A percentile compares a stretch with the other conserved stretches of the same genome.
These are phyloP conservation scores for Leptomonas pyrrhocoris DNA, from an alignment of 208 protist species.

Conservation along the genomic window DNA sequence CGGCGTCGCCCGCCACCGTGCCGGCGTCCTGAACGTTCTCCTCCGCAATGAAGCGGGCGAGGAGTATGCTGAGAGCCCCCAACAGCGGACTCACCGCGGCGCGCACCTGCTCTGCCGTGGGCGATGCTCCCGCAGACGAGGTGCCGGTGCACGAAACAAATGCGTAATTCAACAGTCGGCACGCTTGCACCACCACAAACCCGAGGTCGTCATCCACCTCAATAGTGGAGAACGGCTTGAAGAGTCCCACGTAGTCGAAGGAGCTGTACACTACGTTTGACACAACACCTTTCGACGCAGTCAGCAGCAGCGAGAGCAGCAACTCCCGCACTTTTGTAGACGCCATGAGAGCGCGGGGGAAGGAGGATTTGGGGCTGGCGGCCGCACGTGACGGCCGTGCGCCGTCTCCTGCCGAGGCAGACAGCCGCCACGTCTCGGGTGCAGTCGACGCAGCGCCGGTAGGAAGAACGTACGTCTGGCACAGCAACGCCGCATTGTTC, in stretches of 20 bases:
- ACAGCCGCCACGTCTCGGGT: conserved; percentile 5
- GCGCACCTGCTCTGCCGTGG: conserved; percentile 11
- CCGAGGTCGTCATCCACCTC: conserved; percentile 29
- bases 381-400: not conserved
- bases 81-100: conserved; percentile 17
- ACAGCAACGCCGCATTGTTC: conserved; percentile 23
- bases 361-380: not conserved
- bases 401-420: conserved; percentile 1
- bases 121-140: not conserved
- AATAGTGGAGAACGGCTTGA: not conserved
- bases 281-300: conserved; percentile 15
- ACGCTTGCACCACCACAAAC: conserved; percentile 25
- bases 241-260: not conserved
- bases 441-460: not conserved
- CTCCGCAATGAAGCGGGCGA: conserved; percentile 42
- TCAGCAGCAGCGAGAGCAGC: conserved; percentile 12
- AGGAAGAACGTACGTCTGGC: conserved; percentile 13
- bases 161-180: conserved; percentile 26
- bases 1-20: not conserved
- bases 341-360: not conserved
- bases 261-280: conserved; percentile 6
- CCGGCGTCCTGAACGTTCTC: conserved; percentile 1
- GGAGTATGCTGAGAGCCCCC: conserved; percentile 34
- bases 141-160: conserved; percentile 8
- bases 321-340: conserved; percentile 14